Conservation (phyloP, 2,329 filamentous ascomycete genomes). For the Zasmidium angulare region DNA sequence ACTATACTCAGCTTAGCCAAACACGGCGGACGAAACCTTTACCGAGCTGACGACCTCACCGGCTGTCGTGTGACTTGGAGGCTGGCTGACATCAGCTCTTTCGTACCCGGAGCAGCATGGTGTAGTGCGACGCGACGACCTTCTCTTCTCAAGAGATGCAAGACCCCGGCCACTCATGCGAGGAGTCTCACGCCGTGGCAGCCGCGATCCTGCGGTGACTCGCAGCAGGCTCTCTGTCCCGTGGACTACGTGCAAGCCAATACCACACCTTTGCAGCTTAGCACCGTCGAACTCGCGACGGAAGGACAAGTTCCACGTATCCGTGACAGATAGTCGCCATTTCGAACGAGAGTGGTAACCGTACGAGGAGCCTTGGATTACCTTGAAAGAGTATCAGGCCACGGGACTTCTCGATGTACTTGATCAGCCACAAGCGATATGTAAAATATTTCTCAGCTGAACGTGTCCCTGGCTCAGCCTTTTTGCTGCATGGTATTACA, state of each 20-base stretch:
- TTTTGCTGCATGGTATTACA: background rate
- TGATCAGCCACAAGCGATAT: background rate
- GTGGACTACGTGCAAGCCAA: too few species aligned
- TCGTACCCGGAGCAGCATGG: background rate
- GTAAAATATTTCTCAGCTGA: background rate
- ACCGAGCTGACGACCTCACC: background rate
- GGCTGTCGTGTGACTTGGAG: slow-evolving; percentile 5
- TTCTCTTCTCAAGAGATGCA: background rate
- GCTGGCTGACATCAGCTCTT: slow-evolving; percentile 5
- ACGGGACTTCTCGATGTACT: background rate
- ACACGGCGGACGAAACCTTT: background rate
- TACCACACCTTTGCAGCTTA: too few species aligned
- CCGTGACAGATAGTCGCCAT: too few species aligned
- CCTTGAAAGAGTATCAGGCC: background rate
- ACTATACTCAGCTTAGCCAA: too few species aligned
- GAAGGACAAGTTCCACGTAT: too few species aligned
- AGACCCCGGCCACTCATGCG: background rate
- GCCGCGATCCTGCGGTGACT: background rate
- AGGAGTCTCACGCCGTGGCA: background rate
- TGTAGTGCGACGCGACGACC: background rate
- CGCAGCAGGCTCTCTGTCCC: too few species aligned
- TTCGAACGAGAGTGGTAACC: too few species aligned
- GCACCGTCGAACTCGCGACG: too few species aligned
- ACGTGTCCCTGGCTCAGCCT: background rate
- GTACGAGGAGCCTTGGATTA: too few species aligned